These are phyloP conservation scores for Coemansia sp. DNA, from an alignment of 192 early-diverging fungal genomes.

Conservation along the genomic window DNA sequence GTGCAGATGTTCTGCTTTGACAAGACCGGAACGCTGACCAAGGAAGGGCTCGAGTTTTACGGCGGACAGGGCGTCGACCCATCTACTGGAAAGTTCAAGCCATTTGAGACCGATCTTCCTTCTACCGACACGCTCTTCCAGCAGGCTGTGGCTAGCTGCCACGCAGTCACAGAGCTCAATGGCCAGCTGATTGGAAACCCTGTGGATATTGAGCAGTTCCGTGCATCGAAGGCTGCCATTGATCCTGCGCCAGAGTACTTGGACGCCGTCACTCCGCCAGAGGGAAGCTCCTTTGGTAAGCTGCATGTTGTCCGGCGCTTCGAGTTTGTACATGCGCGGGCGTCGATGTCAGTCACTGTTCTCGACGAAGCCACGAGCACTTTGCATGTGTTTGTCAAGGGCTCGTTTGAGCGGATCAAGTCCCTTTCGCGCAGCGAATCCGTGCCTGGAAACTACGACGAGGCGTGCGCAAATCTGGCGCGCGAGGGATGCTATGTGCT, in stretches of 20 bases:
- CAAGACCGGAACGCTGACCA: slow-evolving; percentile 68
- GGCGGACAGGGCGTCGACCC: slow-evolving; percentile 43
- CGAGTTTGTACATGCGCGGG: slow-evolving; percentile 66
- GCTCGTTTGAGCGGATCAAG: slow-evolving; percentile 67
- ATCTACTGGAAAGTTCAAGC: slow-evolving; percentile 7
- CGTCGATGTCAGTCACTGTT: slow-evolving; percentile 65
- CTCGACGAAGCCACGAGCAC: slow-evolving; percentile 45
- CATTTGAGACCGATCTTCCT: slow-evolving; percentile 8
- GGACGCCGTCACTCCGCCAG: slow-evolving; percentile 47
- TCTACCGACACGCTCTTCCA: slow-evolving; percentile 17
- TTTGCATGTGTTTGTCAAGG: slow-evolving; percentile 63
- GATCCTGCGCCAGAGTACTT: slow-evolving; percentile 36
- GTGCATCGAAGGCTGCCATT: slow-evolving; percentile 37
- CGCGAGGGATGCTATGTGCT: slow-evolving; percentile 76
- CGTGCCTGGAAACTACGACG: slow-evolving; percentile 61
- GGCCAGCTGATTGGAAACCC: slow-evolving; percentile 62
- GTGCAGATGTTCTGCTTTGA: slow-evolving; percentile 67
- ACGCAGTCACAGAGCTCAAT: slow-evolving; percentile 58
- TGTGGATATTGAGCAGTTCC: slow-evolving; percentile 71
- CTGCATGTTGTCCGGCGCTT: slow-evolving; percentile 58
- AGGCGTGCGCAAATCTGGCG: slow-evolving; percentile 57
- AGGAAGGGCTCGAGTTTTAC: slow-evolving; percentile 63
- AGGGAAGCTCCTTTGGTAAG: slow-evolving; percentile 1
- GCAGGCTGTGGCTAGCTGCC: slow-evolving; percentile 55
- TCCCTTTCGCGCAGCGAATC: slow-evolving; percentile 51